phyloP scores from a whole-genome alignment of 805 yeast species.

The Schwanniomyces vanrijiae region DNA sequence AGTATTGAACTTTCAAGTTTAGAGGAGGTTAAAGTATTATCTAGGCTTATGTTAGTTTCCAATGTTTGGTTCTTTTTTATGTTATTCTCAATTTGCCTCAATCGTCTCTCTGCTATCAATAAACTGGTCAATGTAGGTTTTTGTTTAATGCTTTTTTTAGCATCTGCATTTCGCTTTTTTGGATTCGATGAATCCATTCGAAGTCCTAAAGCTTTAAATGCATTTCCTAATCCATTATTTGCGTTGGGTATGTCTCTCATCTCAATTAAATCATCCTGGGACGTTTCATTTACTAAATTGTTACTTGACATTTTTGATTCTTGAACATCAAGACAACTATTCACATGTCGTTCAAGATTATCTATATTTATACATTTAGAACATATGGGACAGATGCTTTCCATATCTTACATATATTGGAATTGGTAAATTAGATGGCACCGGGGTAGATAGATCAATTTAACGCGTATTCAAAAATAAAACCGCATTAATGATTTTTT shows the following conservation, averaged over 20 bases:
- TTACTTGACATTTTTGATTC: slow-evolving; percentile 9
- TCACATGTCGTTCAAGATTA: slow-evolving; percentile 40
- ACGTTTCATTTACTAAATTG: neutral
- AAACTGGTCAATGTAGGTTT: slow-evolving; percentile 33
- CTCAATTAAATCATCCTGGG: neutral
- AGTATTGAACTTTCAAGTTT: neutral
- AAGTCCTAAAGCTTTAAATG: slow-evolving; percentile 36
- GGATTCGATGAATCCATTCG: slow-evolving; percentile 24
- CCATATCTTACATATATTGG: slow-evolving; percentile 6
- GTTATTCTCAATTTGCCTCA: slow-evolving; percentile 14
- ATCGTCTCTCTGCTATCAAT: slow-evolving; percentile 32
- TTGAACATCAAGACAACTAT: slow-evolving; percentile 36
- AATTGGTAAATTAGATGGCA: neutral
- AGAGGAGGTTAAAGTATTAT: neutral
- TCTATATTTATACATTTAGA: slow-evolving; percentile 18
- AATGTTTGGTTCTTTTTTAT: neutral
- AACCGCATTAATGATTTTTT: neutral
- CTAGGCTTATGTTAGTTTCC: neutral
- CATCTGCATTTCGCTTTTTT: slow-evolving; percentile 11
- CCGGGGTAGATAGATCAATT: too few species aligned
- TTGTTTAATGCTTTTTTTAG: slow-evolving; percentile 18
- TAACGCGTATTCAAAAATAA: neutral
- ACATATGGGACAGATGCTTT: slow-evolving; percentile 37
- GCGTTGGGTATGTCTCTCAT: neutral
- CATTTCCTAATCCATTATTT: slow-evolving; percentile 14